Evolutionary conservation across 2,329 filamentous ascomycete species (phyloP).

Genomic region (Dactylellina leptospora): DNA sequence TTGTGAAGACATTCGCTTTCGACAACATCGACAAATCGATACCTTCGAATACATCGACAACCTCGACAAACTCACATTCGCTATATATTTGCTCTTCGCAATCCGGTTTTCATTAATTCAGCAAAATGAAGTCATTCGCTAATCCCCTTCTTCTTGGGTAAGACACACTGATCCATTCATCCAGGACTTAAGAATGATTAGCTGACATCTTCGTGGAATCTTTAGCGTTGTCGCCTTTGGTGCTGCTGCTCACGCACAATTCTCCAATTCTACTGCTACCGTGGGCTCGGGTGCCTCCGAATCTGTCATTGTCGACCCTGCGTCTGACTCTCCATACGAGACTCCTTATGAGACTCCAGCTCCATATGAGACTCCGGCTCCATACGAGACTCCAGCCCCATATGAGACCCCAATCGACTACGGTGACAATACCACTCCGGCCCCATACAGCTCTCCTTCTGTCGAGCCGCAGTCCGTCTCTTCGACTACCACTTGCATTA

Average conservation of each 20-base stretch:
- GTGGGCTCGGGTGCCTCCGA: not conserved
- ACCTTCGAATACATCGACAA: too few species aligned
- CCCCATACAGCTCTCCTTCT: not conserved
- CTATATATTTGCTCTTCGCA: slow-evolving; percentile 5
- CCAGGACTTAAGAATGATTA: not conserved
- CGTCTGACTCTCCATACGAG: too few species aligned
- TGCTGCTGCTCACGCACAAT: slow-evolving; percentile 4
- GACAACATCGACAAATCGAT: too few species aligned
- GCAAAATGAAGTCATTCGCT: slow-evolving; percentile 33
- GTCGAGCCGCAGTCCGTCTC: not conserved
- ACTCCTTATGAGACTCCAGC: too few species aligned
- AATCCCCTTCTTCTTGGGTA: slow-evolving; percentile 15
- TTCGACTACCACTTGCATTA: not conserved
- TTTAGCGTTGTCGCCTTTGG: slow-evolving; percentile 7
- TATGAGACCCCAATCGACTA: too few species aligned
- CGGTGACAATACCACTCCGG: too few species aligned
- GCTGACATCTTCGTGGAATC: not conserved
- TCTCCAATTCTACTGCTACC: not conserved
- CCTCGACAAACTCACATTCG: slow-evolving; percentile 4
- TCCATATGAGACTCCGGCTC: too few species aligned
- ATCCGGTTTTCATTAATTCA: not conserved
- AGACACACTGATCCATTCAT: not conserved
- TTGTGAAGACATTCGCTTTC: slow-evolving; percentile 1
- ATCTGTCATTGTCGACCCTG: not conserved
- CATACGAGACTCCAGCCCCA: too few species aligned